phyloP scores from a whole-genome alignment of 2,329 filamentous ascomycete species.

The Fusarium protoensiforme region DNA sequence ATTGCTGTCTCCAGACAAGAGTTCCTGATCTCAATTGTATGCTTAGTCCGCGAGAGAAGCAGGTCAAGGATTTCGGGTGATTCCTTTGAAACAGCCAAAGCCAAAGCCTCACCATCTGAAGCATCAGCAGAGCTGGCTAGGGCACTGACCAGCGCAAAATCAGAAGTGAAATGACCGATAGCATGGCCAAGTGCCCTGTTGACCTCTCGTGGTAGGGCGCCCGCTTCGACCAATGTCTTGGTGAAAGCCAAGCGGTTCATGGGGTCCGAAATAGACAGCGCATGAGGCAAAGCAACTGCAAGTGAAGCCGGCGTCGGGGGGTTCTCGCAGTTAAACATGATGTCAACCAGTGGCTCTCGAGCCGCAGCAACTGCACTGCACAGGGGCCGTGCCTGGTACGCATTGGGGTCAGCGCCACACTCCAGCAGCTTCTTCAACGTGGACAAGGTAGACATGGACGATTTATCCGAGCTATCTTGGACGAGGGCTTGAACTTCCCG shows the following conservation, averaged over 20 bases:
- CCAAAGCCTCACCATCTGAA: slow-evolving; percentile 61
- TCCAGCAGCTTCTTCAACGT: slow-evolving; percentile 60
- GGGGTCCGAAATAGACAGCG: slow-evolving; percentile 61
- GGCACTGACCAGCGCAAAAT: slow-evolving; percentile 59
- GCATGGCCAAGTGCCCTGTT: slow-evolving; percentile 64
- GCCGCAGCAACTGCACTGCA: slow-evolving; percentile 61
- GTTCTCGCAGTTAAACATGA: slow-evolving; percentile 55
- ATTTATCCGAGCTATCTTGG: slow-evolving; percentile 49
- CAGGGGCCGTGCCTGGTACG: slow-evolving; percentile 61
- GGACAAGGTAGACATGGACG: slow-evolving; percentile 56
- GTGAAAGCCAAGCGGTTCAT: slow-evolving; percentile 64
- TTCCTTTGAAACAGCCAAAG: slow-evolving; percentile 58
- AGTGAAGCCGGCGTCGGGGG: slow-evolving; percentile 56
- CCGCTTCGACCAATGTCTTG: slow-evolving; percentile 60
- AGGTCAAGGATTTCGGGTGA: slow-evolving; percentile 58
- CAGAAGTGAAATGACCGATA: slow-evolving; percentile 59
- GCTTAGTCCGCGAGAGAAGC: slow-evolving; percentile 53
- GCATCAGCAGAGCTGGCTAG: slow-evolving; percentile 61
- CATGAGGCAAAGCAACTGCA: slow-evolving; percentile 62
- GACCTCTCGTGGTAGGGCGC: slow-evolving; percentile 59
- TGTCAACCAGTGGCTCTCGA: slow-evolving; percentile 58
- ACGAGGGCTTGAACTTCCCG: slow-evolving; percentile 62
- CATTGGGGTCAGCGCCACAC: slow-evolving; percentile 66
- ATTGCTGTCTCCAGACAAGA: slow-evolving; percentile 57
- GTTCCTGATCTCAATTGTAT: slow-evolving; percentile 52